Evolutionary conservation across 345 rosid genomes (phyloP).

Genomic region (Erucastrum elatum): DNA sequence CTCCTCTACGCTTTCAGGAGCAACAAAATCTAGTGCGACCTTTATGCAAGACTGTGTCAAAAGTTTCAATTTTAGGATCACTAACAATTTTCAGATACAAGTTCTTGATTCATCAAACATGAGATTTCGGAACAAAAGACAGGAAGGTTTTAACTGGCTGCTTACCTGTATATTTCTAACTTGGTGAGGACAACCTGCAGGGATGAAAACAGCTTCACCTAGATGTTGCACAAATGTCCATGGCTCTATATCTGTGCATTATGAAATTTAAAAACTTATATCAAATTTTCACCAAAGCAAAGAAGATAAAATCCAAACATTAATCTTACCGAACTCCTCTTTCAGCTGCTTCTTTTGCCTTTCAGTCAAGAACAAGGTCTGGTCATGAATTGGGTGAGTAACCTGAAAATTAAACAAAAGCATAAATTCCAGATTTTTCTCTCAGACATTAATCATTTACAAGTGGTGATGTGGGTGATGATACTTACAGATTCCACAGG

Average conservation of each 20-base stretch:
- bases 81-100: no score
- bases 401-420: constrained; percentile 53
- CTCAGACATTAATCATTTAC: constrained; percentile 10
- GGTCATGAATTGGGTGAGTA: constrained; percentile 73
- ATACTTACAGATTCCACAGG: constrained; percentile 22
- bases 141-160: not conserved
- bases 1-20: constrained; percentile 62
- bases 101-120: no score
- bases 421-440: constrained; percentile 16
- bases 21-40: constrained; percentile 64
- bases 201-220: constrained; percentile 44
- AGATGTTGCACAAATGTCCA: constrained; percentile 44
- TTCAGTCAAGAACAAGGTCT: constrained; percentile 56
- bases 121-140: not conserved
- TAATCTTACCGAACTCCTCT: constrained; percentile 62
- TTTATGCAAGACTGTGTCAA: constrained; percentile 62
- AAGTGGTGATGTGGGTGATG: constrained; percentile 4
- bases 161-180: constrained; percentile 38
- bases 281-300: not conserved
- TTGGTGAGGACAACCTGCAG: constrained; percentile 46
- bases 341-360: constrained; percentile 74
- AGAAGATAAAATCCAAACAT: not conserved
- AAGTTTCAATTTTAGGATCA: not conserved
- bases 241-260: constrained; percentile 39
- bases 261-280: not conserved